Percentiles rank a stretch among this genome's conserved stretches.
These are phyloP conservation scores for Kodamaea sp. DNA, from an alignment of 1,139 yeast species.

Conservation along the genomic window DNA sequence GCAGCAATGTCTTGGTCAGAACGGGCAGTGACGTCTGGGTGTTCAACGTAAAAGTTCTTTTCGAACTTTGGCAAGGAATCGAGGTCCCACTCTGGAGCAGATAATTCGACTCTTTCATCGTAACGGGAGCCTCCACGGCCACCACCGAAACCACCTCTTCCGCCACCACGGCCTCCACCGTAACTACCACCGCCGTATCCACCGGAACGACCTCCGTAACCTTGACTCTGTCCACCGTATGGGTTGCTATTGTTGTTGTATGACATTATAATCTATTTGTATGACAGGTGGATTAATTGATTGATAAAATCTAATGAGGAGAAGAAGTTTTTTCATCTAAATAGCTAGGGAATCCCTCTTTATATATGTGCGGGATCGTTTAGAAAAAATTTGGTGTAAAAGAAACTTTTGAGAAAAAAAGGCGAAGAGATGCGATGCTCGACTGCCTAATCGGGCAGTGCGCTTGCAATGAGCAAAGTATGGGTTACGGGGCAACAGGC, in stretches of 20 bases:
- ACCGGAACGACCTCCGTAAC: conserved; percentile 34
- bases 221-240: conserved; percentile 26
- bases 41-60: conserved; percentile 91
- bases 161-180: conserved; percentile 30
- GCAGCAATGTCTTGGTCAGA: conserved; percentile 66
- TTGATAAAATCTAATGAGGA: neutral
- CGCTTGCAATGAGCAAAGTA: conserved; percentile 9
- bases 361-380: conserved; percentile 2
- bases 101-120: conserved; percentile 55
- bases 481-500: too few species aligned
- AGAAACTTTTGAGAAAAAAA: conserved; percentile 7
- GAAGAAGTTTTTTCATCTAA: neutral
- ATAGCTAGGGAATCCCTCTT: neutral
- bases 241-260: conserved; percentile 24
- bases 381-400: conserved; percentile 7
- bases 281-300: neutral
- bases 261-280: conserved; percentile 24
- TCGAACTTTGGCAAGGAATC: conserved; percentile 83
- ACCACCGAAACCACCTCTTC: conserved; percentile 40
- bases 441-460: conserved; percentile 20
- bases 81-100: conserved; percentile 78
- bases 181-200: conserved; percentile 31
- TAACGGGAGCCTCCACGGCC: conserved; percentile 24
- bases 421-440: conserved; percentile 6
- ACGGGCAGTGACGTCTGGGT: conserved; percentile 74